Evolutionary conservation across 139 green algal species (phyloP), one percentile per base, ranked within the genome.

Genomic region (Coccomyxa sp.): DNA sequence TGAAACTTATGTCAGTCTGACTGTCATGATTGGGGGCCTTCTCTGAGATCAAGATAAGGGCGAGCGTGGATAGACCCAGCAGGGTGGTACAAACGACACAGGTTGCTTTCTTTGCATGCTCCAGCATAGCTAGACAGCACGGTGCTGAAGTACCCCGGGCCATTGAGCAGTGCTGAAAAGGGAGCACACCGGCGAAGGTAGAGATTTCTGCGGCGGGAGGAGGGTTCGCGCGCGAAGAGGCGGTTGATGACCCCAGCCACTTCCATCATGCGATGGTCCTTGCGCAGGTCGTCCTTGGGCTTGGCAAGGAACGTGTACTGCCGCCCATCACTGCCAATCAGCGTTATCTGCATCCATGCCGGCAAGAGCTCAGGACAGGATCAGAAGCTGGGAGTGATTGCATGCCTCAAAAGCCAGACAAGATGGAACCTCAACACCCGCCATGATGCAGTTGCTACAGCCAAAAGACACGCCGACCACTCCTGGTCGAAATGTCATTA

Each of bases 231-330:
- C 16, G 81, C 81, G 75, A 94, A 92, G n/a, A 94, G 86, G 21
- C 85, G 67, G 86, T 98, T 98, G 60, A 97, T 67, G 32, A 96
- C 83, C 21, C 83, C 84, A 1, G 91, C 91, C 59, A 97, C 92
- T 88, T 99, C 96, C 96, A 99, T 99, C 88, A 99, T 94, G 30
- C 96, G 91, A 83, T 93, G 92, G 89, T 99, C 96, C 89, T 99
- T 99, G 76, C 96, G 92, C 82, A 99, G 92, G 90, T 99, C 96
- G 83, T 99, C 96, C 86, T 98, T 98, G 27, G 97, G 97, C 89
- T 99, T 99, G 82, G 94, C 97, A 68, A 99, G 89, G 90, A 99
- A 99, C 60, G 87, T 84, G 88, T 99, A 98, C 18, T 91, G 77
- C 15, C 67, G 18, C 21, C 96, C 96, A 86, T 99, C 95, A 45